Percentiles rank a stretch among this genome's conserved stretches.
Evolutionary conservation across 2,329 filamentous ascomycete species (phyloP).

Genomic region (Mycocentrospora acerina): DNA sequence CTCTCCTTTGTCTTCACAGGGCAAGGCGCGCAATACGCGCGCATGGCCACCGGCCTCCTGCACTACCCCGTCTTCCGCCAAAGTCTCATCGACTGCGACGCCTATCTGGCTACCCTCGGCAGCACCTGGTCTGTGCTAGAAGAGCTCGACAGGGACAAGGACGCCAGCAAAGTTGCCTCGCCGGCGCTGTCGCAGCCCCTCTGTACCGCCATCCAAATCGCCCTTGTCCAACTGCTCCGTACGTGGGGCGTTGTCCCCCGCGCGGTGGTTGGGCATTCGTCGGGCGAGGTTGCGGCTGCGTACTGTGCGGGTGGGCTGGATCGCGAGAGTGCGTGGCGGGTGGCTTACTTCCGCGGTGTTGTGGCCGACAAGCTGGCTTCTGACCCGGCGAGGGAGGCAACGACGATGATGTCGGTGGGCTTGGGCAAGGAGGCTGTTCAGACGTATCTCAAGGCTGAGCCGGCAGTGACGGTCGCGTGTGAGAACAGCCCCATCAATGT

Average conservation of each 20-base stretch:
- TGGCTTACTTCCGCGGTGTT: slow-evolving; percentile 29
- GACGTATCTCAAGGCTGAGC: slow-evolving; percentile 13
- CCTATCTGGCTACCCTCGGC: not conserved
- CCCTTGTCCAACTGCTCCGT: slow-evolving; percentile 24
- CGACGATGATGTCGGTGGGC: slow-evolving; percentile 27
- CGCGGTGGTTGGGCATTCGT: slow-evolving; percentile 32
- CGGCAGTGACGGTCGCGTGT: slow-evolving; percentile 25
- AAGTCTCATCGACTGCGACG: slow-evolving; percentile 1
- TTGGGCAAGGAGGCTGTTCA: slow-evolving; percentile 13
- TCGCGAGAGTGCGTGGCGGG: slow-evolving; percentile 21
- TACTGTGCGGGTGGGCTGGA: slow-evolving; percentile 26
- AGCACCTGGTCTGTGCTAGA: slow-evolving; percentile 13
- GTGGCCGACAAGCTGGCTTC: slow-evolving; percentile 22
- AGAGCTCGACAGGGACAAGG: slow-evolving; percentile 23
- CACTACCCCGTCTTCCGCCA: slow-evolving; percentile 11
- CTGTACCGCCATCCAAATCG: slow-evolving; percentile 34
- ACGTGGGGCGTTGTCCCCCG: slow-evolving; percentile 26
- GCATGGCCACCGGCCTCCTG: slow-evolving; percentile 25
- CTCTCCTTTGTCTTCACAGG: slow-evolving; percentile 30
- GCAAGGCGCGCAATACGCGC: slow-evolving; percentile 30
- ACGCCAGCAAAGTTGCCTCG: slow-evolving; percentile 17
- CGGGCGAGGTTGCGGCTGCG: slow-evolving; percentile 35
- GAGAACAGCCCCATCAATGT: slow-evolving; percentile 46
- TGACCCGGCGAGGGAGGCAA: slow-evolving; percentile 15
- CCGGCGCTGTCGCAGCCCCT: slow-evolving; percentile 29